Base-by-base conservation (phyloP, 768 basidiomycete species). In the Gloeopeniophorella convolvens region DNA sequence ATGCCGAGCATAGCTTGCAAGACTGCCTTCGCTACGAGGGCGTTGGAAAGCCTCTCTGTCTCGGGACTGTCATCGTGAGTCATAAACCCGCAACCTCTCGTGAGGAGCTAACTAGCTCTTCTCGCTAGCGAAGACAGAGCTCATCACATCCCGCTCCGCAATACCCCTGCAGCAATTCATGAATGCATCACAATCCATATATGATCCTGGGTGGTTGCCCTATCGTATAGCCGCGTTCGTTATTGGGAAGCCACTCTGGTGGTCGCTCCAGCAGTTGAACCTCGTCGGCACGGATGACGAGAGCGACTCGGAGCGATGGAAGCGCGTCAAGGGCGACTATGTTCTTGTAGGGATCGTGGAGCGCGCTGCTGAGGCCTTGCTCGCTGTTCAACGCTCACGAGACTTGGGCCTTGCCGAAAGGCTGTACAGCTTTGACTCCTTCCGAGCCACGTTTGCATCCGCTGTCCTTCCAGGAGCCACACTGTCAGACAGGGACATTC, bases 211-310 rank as follows among this genome's bases (percentile, higher is more conserved):
- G 18, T 87, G 83, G 59, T 62, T 90, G 13, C 81, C 87, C 1
- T 76, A 71, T 42, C 80, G 86, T 16, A 72, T 89, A 43, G 85
- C 78, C 3, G 73, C 84, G 9, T 84, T 76, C 49, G 69, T 91
- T 7, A 73, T 92, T 6, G 87, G 82, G 6, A 81, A 79, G 59
- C 89, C 90, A 3, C 68, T 93, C 2, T 89, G 84, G 85, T 93
- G 90, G 90, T 82, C 84, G 3, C 74, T 93, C 49, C 81, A 85
- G 54, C 87, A 88, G 55, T 70, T 83, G n/a, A 83, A 80, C 21
- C 67, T 92, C 3, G 78, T 86, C 6, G 78, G 77, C 16, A 61
- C 68, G 3, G 84, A 87, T 40, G 83, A 85, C 2, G 68, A 72
- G 21, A 68, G 68, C 32, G 72, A 74, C 32, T 59, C 61, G 6